A percentile compares a stretch with the other conserved stretches of the same genome.
Conservation (phyloP, 306 rosid species). For the Canavalia ensiformis region DNA sequence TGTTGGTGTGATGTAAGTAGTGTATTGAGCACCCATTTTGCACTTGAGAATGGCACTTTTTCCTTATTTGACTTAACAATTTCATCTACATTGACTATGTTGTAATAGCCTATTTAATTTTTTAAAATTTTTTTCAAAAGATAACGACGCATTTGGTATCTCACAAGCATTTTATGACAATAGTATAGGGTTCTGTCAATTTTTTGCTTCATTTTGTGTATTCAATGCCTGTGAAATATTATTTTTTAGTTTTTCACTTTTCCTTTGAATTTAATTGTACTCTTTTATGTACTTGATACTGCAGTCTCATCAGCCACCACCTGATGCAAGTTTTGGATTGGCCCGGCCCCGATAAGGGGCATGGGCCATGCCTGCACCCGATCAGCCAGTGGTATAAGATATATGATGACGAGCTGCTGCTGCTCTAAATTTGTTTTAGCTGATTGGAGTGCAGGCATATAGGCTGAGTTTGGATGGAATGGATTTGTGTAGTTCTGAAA, state of each 20-base stretch:
- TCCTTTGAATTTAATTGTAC: conserved; percentile 16
- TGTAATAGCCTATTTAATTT: not conserved
- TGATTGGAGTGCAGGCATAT: conserved; percentile 96
- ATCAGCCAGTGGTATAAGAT: conserved; percentile 61
- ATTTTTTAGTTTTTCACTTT: not conserved
- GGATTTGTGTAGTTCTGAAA: conserved; percentile 50
- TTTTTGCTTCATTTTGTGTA: conserved; percentile 30
- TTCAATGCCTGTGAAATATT: conserved; percentile 2
- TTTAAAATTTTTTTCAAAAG: not conserved
- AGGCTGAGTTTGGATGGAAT: conserved; percentile 74
- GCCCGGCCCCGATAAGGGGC: conserved; percentile 99
- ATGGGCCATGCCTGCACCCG: conserved; percentile 95
- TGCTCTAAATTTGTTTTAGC: conserved; percentile 49
- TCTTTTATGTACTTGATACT: conserved; percentile 46
- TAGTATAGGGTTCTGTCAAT: not conserved
- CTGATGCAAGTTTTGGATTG: conserved; percentile 94
- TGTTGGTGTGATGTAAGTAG: not conserved
- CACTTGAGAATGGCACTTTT: conserved; percentile 2
- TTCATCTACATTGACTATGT: not conserved
- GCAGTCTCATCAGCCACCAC: conserved; percentile 93
- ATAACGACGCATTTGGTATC: not conserved
- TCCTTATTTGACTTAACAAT: conserved; percentile 12
- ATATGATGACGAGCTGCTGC: conserved; percentile 49
- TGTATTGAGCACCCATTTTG: conserved; percentile 3
- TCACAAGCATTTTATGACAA: not conserved